phyloP scores from a whole-genome alignment of 805 yeast species.

The Kazachstania viticola region DNA sequence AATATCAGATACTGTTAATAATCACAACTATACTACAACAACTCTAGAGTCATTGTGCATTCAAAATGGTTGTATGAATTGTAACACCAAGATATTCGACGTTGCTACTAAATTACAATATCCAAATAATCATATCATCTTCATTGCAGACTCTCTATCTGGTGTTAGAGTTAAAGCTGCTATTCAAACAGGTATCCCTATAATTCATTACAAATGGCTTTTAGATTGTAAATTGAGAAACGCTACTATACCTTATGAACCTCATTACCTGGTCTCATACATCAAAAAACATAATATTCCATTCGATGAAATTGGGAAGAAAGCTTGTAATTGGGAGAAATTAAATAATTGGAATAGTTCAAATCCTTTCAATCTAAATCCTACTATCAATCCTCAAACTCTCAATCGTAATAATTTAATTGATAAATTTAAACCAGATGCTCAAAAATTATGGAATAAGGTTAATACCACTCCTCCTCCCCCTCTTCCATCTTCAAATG shows the following conservation, averaged over 20 bases:
- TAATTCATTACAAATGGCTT: conserved; percentile 36
- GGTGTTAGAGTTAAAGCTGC: conserved; percentile 30
- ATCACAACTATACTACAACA: background rate
- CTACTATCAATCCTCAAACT: background rate
- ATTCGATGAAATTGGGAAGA: conserved; percentile 24
- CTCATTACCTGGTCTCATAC: conserved; percentile 22
- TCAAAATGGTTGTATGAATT: conserved; percentile 8
- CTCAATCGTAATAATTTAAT: conserved; percentile 1
- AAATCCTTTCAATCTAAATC: background rate
- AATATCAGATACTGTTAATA: conserved; percentile 3
- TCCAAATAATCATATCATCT: conserved; percentile 8
- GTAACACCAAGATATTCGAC: conserved; percentile 10
- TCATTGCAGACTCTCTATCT: conserved; percentile 18
- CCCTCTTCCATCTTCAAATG: background rate
- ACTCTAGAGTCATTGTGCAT: conserved; percentile 9
- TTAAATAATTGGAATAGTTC: background rate
- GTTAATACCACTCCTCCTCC: conserved; percentile 4
- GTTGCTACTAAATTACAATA: conserved; percentile 7
- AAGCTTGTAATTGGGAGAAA: conserved; percentile 20
- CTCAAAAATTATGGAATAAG: conserved; percentile 21
- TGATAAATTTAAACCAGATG: conserved; percentile 19
- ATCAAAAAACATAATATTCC: conserved; percentile 9
- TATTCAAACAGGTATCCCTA: conserved; percentile 27
- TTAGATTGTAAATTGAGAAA: conserved; percentile 30
- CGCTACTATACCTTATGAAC: conserved; percentile 30